Base-by-base conservation (phyloP, 371 early-diverging fungal species). In the Conidiobolus incongruus region DNA sequence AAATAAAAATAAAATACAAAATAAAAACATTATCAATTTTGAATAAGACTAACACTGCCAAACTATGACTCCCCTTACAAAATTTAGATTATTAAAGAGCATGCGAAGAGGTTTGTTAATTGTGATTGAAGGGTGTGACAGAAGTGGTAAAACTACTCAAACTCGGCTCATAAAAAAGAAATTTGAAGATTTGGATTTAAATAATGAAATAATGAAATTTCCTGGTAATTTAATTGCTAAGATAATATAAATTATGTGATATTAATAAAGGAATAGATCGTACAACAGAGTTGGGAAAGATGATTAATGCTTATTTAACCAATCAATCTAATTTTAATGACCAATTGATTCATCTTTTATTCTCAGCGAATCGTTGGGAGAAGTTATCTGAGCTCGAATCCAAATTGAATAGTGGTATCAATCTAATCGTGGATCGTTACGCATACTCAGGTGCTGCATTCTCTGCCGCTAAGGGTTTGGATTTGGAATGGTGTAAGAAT, bases 361-460 rank as follows among this genome's bases (percentile, higher is more conserved):
- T 98, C 56, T 84, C 94, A 19, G 92, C 91, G 2, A 98, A 99
- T 65, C 75, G 70, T 1, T 69, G 72, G 67, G 77, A 66, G 45
- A 60, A 62, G 20, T 61, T 65, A 70, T 61, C 64, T 22, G 20
- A 51, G 2, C 63, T 80, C 54, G 60, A 52, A 37, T 46, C 52
- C 2, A 59, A 60, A 41, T 55, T 91, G 21, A 52, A 60, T 22
- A 45, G 42, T 12, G 90, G 91, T 19, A 75, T 52, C 1, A 75
- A 81, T 8, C 47, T 96, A 16, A 63, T 99, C 4, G 85, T 90
- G 3, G 99, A 99, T 62, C 73, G 99, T 40, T 99, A 99, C 57
- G 88, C 90, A 0, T 92, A 83, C 51, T 94, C 96, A 2, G 99
- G 99, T 11, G 86, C 87, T 1, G 90, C 88, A 0, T 97, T 85